These are phyloP conservation scores for Sesbania bispinosa DNA, from an alignment of 306 rosid species.

Conservation along the genomic window DNA sequence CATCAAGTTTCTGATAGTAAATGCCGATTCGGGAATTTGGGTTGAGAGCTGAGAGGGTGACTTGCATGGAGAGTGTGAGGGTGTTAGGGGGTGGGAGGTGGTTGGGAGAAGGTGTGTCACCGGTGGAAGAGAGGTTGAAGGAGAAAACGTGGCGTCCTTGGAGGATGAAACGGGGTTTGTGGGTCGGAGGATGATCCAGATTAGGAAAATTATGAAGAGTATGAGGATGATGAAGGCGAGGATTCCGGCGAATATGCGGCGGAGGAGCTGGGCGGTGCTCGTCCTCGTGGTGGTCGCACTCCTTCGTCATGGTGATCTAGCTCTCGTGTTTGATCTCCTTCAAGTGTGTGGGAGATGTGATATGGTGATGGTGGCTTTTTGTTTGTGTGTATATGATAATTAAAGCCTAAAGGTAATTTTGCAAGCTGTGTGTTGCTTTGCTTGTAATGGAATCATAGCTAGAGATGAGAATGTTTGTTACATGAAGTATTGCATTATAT, in stretches of 20 bases:
- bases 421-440: conserved; percentile 4
- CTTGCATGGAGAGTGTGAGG: conserved; percentile 44
- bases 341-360: background rate
- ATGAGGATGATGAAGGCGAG: conserved; percentile 18
- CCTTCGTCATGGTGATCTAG: background rate
- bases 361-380: too few relatives aligned
- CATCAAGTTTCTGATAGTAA: conserved; percentile 41
- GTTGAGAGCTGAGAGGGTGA: conserved; percentile 51
- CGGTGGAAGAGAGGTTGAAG: conserved; percentile 49
- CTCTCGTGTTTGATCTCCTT: too few relatives aligned
- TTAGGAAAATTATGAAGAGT: conserved; percentile 35
- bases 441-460: background rate
- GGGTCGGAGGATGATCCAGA: conserved; percentile 59
- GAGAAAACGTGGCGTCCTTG: conserved; percentile 58
- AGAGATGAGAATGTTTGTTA: background rate
- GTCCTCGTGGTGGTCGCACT: conserved; percentile 34
- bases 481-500: background rate
- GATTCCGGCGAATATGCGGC: conserved; percentile 27
- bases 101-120: background rate
- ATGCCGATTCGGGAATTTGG: conserved; percentile 57
- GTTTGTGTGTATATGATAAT: too few relatives aligned
- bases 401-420: too few relatives aligned
- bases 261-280: conserved; percentile 27
- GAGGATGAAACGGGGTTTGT: conserved; percentile 62
- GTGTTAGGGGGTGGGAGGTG: conserved; percentile 29